Evolutionary conservation across 1,284 basidiomycete genomes (phyloP).

Genomic region (Leccinum fallax): DNA sequence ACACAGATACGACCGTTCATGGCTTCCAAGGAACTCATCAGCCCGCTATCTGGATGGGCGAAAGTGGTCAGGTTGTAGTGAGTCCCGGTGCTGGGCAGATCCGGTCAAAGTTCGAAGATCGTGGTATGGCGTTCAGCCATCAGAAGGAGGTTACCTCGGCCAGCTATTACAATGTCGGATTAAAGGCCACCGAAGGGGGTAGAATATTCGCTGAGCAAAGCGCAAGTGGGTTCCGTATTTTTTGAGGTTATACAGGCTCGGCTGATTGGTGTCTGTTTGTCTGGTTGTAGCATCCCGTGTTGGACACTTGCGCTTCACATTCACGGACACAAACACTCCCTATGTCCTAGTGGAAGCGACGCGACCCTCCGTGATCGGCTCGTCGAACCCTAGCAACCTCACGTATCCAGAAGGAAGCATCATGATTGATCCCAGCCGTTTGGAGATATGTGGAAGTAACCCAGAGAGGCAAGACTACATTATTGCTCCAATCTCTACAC

Average conservation of each 20-base stretch:
- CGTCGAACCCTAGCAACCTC: constrained; percentile 57
- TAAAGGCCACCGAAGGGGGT: constrained; percentile 55
- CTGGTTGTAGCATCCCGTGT: constrained; percentile 66
- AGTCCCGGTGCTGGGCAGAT: constrained; percentile 60
- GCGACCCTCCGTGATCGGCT: constrained; percentile 62
- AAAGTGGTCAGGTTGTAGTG: constrained; percentile 68
- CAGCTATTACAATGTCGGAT: constrained; percentile 67
- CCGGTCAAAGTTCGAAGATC: constrained; percentile 55
- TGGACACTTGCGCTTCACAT: constrained; percentile 77
- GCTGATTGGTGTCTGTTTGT: constrained; percentile 6
- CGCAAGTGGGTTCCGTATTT: constrained; percentile 57
- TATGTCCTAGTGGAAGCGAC: constrained; percentile 75
- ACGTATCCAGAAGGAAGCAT: constrained; percentile 65
- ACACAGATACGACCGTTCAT: constrained; percentile 62
- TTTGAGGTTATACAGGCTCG: background rate
- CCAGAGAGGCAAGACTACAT: constrained; percentile 78
- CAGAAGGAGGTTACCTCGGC: constrained; percentile 65
- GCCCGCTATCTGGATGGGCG: constrained; percentile 92
- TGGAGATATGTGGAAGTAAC: constrained; percentile 71
- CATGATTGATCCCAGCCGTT: constrained; percentile 45
- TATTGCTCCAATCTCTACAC: constrained; percentile 58
- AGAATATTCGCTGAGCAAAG: constrained; percentile 64
- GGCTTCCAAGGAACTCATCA: constrained; percentile 82
- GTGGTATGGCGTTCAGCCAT: constrained; percentile 62
- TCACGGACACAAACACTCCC: constrained; percentile 49